phyloP scores from a whole-genome alignment of 2,329 filamentous ascomycete species.

The Hypoxylon sp. region DNA sequence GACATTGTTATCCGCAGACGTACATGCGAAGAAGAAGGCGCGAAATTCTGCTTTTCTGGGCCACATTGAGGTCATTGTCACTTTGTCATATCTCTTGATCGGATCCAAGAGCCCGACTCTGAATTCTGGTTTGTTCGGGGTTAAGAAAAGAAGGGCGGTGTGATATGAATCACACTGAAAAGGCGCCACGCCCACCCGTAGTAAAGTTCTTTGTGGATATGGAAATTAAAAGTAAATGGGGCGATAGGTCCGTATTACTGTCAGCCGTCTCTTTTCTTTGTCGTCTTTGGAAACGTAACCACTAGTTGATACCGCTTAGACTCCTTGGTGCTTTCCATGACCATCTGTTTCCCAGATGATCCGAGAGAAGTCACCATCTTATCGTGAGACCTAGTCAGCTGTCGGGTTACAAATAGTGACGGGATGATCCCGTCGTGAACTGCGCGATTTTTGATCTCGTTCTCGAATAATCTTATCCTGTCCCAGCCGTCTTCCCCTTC shows the following conservation, averaged over 20 bases:
- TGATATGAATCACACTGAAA: constrained; percentile 21
- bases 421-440: constrained; percentile 6
- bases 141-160: constrained; percentile 26
- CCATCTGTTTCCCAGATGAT: constrained; percentile 14
- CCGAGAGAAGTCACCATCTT: constrained; percentile 7
- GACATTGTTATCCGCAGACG: constrained; percentile 22
- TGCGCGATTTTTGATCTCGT: not conserved
- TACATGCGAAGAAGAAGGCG: constrained; percentile 11
- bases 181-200: constrained; percentile 16
- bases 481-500: constrained; percentile 19
- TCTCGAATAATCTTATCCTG: constrained; percentile 17
- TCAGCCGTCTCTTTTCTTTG: not conserved
- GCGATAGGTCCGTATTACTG: not conserved
- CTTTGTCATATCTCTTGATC: constrained; percentile 11
- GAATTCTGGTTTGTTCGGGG: constrained; percentile 10
- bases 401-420: constrained; percentile 12
- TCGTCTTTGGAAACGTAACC: constrained; percentile 13
- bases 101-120: not conserved
- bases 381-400: not conserved
- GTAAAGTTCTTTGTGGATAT: constrained; percentile 7
- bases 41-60: constrained; percentile 6
- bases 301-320: constrained; percentile 13
- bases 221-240: constrained; percentile 16
- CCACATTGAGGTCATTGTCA: constrained; percentile 20
- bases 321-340: constrained; percentile 9